phyloP scores from a whole-genome alignment of 495 filamentous ascomycete genomes.

The Neurospora tetrasperma region DNA sequence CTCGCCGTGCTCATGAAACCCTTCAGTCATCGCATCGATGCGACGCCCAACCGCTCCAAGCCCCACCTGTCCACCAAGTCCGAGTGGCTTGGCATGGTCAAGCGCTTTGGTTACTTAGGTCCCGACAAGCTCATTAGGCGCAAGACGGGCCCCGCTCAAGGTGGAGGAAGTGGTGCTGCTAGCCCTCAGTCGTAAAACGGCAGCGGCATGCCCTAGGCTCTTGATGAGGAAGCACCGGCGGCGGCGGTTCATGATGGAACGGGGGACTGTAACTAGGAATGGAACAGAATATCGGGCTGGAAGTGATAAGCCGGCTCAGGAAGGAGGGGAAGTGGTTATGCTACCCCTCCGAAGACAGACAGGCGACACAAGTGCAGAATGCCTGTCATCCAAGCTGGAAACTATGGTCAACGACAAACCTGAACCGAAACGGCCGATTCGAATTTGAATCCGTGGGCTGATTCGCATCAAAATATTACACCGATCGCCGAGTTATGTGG shows the following conservation, averaged over 20 bases:
- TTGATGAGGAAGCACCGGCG: too few relatives aligned
- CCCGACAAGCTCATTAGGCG: slow-evolving; percentile 37
- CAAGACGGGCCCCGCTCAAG: slow-evolving; percentile 11
- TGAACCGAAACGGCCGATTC: not conserved
- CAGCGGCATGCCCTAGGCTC: not conserved
- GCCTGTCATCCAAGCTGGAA: not conserved
- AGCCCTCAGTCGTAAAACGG: not conserved
- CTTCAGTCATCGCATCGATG: slow-evolving; percentile 51
- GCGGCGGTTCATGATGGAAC: not conserved
- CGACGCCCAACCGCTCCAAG: slow-evolving; percentile 10
- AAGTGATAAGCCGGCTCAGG: not conserved
- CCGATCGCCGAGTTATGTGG: not conserved
- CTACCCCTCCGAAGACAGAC: not conserved
- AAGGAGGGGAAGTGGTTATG: not conserved
- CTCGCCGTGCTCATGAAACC: slow-evolving; percentile 49
- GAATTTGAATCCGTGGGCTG: not conserved
- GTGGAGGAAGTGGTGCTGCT: not conserved
- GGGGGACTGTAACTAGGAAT: not conserved
- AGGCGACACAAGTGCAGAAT: not conserved
- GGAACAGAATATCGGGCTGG: not conserved
- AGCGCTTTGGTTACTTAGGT: slow-evolving; percentile 20
- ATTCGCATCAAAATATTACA: not conserved
- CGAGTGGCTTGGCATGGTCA: slow-evolving; percentile 42
- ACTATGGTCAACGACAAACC: not conserved
- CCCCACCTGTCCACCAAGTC: slow-evolving; percentile 29